Base-by-base conservation (phyloP, 1,284 basidiomycete species). In the Lignosus rhinocerotis region DNA sequence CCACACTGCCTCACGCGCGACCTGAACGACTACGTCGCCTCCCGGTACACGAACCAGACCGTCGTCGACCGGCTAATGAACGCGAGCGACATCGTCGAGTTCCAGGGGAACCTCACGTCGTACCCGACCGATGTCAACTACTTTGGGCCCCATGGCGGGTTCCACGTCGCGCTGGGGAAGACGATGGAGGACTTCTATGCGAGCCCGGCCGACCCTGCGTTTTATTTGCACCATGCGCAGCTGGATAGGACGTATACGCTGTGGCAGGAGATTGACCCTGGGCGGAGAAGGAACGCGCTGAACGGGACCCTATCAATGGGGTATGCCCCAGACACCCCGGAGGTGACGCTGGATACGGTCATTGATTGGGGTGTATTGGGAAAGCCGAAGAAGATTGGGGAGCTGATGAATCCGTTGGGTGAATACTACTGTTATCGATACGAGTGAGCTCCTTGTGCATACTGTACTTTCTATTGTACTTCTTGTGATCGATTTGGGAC, bases 171-270 rank as follows among this genome's bases (percentile, higher is more conserved):
- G 48, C 34, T 50, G 19, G 48, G 48, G 11, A 39, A 30, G 19
- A 39, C 48, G 48, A 50, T 50, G 48, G 48, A 36, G 21, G 48
- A 50, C 21, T 50, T 50, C 48, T 50, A 39, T 21, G 48, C 48
- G 21, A 50, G 48, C 48, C 48, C 48, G 8, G 48, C 19, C 11
- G 48, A 50, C 48, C 48, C 48, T 3, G 48, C 36, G 36, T 50
- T 50, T 17, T 50, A 50, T 14, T 16, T 50, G 12, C 48, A 50
- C 25, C 48, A 50, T n/a, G 48, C 19, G 0, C 48, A 50, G 48
- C 9, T 50, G 12, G 48, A 50, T 30, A 17, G 48, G 19, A 39
- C 25, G 48, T 50, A 50, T n/a, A 17, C 48, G 33, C 34, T 50
- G 11, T 50, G 48, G 48, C 48, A 50, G 48, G 25, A 38, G 2